Evolutionary conservation across 2,329 filamentous ascomycete species (phyloP).

Genomic region (Penicillium digitatum): DNA sequence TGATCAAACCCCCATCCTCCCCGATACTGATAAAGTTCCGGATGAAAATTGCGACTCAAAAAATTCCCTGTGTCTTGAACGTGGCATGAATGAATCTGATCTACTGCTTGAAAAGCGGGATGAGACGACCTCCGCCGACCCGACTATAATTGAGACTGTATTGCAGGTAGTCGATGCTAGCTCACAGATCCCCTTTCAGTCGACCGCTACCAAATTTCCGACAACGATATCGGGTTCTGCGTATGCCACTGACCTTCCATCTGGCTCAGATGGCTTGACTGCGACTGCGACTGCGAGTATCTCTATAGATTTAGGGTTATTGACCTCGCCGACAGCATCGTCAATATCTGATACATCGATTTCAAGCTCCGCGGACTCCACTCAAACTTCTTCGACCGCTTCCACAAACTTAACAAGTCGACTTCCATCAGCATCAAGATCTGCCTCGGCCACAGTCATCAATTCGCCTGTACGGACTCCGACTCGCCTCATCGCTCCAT

Average conservation of each 20-base stretch:
- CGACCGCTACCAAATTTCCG: slow-evolving; percentile 10
- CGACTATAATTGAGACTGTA: slow-evolving; percentile 15
- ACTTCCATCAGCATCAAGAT: slow-evolving; percentile 10
- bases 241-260: slow-evolving; percentile 10
- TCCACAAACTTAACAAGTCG: background rate
- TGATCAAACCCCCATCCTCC: background rate
- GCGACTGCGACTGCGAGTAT: background rate
- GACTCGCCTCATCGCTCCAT: slow-evolving; percentile 9
- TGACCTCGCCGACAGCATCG: slow-evolving; percentile 3
- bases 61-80: slow-evolving; percentile 6
- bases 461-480: slow-evolving; percentile 10
- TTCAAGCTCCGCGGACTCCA: background rate
- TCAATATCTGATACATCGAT: background rate
- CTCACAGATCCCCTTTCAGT: slow-evolving; percentile 16
- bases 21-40: slow-evolving; percentile 3
- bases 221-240: slow-evolving; percentile 15
- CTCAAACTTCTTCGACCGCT: slow-evolving; percentile 4
- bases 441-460: slow-evolving; percentile 3
- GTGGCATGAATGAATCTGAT: background rate
- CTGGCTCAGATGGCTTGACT: background rate
- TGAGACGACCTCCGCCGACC: slow-evolving; percentile 5
- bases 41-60: slow-evolving; percentile 11
- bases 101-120: slow-evolving; percentile 15
- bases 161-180: slow-evolving; percentile 19
- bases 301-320: background rate